Base-by-base conservation (phyloP, 2,329 filamentous ascomycete species). In the Simplicillium sp. region DNA sequence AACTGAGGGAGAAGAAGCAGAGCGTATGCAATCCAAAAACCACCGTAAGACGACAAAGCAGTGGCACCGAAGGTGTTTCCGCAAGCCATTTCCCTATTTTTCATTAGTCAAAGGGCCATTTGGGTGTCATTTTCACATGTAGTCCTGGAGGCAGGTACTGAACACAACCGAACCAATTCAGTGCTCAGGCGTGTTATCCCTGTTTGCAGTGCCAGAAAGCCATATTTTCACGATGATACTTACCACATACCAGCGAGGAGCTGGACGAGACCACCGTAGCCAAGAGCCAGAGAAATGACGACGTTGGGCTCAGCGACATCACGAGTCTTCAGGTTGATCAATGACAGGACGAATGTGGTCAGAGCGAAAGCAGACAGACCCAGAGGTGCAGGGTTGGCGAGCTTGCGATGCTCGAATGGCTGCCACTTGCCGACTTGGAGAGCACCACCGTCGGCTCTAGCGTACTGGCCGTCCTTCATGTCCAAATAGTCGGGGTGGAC, bases 11-110 rank as follows among this genome's bases (percentile, higher is more conserved):
- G 86, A 46, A 84, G 62, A 40, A 89, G 70, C 52, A 89, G 81
- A 46, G 69, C 84, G 53, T 86, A 84, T 11, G 75, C 69, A 54
- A 90, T 75, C 86, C 86, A 90, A 73, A 90, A 90, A 47, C 84
- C 84, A 51, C 86, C 85, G 55, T 86, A 90, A 0, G 84, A 89
- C 9, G 83, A 85, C 43, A 90, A 66, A 15, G 85, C 84, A 17
- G 84, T 89, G 39, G 84, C 85, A 70, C 84, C 84, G 50, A 90
- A 89, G 11, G 86, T 90, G 70, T 90, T 90, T 43, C 84, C 85
- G n/a, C 86, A 73, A 29, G 84, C 84, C 77, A 90, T 86, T 67
- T 90, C 85, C 84, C 83, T 87, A 40, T 11, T 32, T 25, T n/a
- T 5, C 6, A 29, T 52, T 20, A 51, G 47, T 34, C 31, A 9